These are phyloP conservation scores for Fraxinus baroniana DNA, from an alignment of 305 asterid species.

Conservation along the genomic window DNA sequence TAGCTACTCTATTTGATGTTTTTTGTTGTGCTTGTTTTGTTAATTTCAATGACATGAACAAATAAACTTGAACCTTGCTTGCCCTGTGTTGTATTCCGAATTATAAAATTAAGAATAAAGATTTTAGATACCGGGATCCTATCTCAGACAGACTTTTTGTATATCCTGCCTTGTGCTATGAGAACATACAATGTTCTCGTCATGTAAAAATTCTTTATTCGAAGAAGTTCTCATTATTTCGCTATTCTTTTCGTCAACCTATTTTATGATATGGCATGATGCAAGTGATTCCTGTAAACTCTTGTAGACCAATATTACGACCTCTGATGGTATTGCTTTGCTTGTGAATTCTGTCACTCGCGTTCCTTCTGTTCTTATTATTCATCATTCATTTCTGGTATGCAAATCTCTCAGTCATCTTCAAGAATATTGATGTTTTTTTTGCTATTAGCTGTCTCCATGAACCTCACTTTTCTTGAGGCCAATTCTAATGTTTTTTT, in stretches of 20 bases:
- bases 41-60: neutral
- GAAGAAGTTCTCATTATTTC: neutral
- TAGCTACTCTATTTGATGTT: neutral
- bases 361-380: neutral
- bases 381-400: neutral
- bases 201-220: neutral
- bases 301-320: neutral
- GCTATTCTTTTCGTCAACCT: neutral
- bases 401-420: neutral
- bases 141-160: neutral
- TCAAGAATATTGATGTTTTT: neutral
- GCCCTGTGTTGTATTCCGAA: neutral
- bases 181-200: neutral
- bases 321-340: neutral
- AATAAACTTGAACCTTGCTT: neutral
- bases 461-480: neutral
- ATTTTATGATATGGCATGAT: neutral
- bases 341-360: neutral
- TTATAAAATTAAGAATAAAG: neutral
- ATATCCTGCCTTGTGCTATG: neutral
- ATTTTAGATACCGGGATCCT: neutral
- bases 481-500: neutral
- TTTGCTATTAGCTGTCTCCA: neutral
- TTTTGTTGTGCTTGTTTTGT: neutral
- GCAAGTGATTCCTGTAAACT: neutral